A percentile compares a stretch with the other conserved stretches of the same genome.
phyloP scores from a whole-genome alignment of 768 basidiomycete species.

The Termitomyces sp. region DNA sequence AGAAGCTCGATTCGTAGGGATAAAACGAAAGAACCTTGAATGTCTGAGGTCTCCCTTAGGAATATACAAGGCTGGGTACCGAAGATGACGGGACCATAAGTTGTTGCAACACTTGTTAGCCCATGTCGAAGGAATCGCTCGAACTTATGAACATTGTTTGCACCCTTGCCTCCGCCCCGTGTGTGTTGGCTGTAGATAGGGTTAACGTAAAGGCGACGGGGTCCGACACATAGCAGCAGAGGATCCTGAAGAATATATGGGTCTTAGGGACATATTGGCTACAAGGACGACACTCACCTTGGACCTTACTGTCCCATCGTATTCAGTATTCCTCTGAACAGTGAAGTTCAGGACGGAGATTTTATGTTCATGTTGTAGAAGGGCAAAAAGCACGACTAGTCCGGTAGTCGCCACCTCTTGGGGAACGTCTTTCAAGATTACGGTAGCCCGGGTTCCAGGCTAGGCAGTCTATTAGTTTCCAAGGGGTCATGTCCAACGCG shows the following conservation, averaged over 20 bases:
- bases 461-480: slow-evolving; percentile 25
- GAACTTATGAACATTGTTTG: slow-evolving; percentile 97
- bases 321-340: slow-evolving; percentile 94
- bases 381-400: slow-evolving; percentile 71
- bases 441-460: slow-evolving; percentile 79
- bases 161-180: slow-evolving; percentile 83
- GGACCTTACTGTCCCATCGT: slow-evolving; percentile 80
- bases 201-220: slow-evolving; percentile 77
- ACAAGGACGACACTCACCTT: slow-evolving; percentile 51
- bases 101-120: slow-evolving; percentile 75
- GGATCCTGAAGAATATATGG: slow-evolving; percentile 60
- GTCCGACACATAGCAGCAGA: slow-evolving; percentile 84
- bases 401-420: slow-evolving; percentile 42
- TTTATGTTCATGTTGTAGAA: slow-evolving; percentile 96
- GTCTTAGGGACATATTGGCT: not conserved
- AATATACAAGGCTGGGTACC: slow-evolving; percentile 81
- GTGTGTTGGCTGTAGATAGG: slow-evolving; percentile 93
- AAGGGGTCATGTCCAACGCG: not conserved
- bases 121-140: slow-evolving; percentile 89
- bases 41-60: slow-evolving; percentile 64
- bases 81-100: slow-evolving; percentile 86
- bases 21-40: slow-evolving; percentile 48
- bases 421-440: slow-evolving; percentile 77
- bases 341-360: slow-evolving; percentile 89
- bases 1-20: not conserved